phyloP scores from a whole-genome alignment of 2,329 filamentous ascomycete species.

The Pezicula carpinea region DNA sequence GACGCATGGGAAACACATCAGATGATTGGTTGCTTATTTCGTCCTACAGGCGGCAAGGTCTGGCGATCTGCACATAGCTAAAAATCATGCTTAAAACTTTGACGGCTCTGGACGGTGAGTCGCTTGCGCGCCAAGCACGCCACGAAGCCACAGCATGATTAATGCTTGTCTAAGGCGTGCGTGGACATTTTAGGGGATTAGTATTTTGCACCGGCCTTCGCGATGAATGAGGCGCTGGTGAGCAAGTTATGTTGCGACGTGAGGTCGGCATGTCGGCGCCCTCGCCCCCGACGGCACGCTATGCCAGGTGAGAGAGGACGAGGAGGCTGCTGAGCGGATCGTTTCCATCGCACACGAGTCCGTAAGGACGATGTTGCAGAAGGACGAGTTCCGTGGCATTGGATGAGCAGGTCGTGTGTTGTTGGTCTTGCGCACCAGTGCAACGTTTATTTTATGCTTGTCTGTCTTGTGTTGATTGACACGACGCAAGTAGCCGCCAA shows the following conservation, averaged over 20 bases:
- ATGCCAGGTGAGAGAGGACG: too few species aligned
- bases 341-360: too few species aligned
- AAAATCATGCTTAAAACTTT: constrained; percentile 20
- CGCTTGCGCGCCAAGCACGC: constrained; percentile 10
- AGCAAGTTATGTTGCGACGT: too few species aligned
- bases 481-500: background rate
- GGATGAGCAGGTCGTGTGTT: too few species aligned
- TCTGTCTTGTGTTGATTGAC: background rate
- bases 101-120: constrained; percentile 6
- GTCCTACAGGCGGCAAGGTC: background rate
- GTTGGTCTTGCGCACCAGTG: background rate
- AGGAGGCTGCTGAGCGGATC: too few species aligned
- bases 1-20: background rate
- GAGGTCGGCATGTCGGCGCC: too few species aligned
- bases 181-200: too few species aligned
- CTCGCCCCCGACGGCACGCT: too few species aligned
- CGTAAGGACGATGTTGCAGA: too few species aligned
- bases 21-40: background rate
- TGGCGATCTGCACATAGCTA: constrained; percentile 11
- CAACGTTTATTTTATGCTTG: constrained; percentile 2
- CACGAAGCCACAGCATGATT: background rate
- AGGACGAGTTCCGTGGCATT: too few species aligned
- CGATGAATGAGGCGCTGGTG: too few species aligned
- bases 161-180: background rate
- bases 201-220: too few species aligned